Conservation (phyloP, 225 moss, liverwort and hornwort genomes). For the Bryum argenteum region DNA sequence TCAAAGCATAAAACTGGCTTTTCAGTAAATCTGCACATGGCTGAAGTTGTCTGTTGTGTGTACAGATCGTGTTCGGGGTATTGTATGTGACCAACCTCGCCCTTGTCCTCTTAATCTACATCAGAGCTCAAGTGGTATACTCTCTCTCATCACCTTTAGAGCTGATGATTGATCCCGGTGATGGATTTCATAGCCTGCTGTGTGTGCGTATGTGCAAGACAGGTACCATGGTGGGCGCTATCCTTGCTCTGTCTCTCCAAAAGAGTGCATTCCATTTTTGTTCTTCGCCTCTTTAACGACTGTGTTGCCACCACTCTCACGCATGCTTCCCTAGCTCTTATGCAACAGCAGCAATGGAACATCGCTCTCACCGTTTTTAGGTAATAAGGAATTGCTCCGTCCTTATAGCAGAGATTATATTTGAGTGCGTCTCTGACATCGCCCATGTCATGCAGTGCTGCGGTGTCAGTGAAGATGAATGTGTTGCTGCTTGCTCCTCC, state of each 20-base stretch:
- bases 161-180: constrained; percentile 2
- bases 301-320: constrained; percentile 90
- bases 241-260: constrained; percentile 85
- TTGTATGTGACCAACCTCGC: constrained; percentile 79
- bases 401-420: background rate
- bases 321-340: constrained; percentile 81
- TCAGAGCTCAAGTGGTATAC: constrained; percentile 74
- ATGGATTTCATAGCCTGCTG: constrained; percentile 16
- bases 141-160: constrained; percentile 22
- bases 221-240: constrained; percentile 94
- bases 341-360: constrained; percentile 84
- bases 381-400: constrained; percentile 32
- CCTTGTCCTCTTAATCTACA: constrained; percentile 72
- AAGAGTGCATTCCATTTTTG: constrained; percentile 95
- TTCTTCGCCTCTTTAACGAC: constrained; percentile 96
- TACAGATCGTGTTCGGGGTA: constrained; percentile 84
- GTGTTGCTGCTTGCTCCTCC: constrained; percentile 95
- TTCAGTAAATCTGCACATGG: background rate
- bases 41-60: constrained; percentile 35
- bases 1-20: background rate
- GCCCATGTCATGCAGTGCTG: constrained; percentile 59
- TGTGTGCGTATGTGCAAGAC: constrained; percentile 31
- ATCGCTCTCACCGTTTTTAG: constrained; percentile 89
- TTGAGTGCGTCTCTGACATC: constrained; percentile 13
- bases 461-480: constrained; percentile 98